Evolutionary conservation across 2,329 filamentous ascomycete genomes (phyloP), one percentile per base, ranked within the genome.

Genomic region (Dendrostoma leiphaemia): DNA sequence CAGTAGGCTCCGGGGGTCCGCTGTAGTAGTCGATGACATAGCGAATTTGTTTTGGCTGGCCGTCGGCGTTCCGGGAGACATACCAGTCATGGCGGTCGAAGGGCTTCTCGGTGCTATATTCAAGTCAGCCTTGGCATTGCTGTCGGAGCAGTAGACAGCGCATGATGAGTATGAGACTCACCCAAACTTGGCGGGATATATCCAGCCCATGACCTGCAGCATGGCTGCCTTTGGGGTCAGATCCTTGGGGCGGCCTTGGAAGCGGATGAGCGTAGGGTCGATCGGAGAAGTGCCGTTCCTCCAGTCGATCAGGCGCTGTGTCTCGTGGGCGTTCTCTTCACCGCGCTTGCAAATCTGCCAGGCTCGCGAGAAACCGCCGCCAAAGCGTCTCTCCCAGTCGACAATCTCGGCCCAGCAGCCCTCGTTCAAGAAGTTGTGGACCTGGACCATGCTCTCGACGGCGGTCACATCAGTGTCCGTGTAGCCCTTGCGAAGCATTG

Each of bases 11-110:
- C 1, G 89, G 87, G 23, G 86, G 85, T 6, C 86, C 93, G 31
- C 88, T 87, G 71, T 97, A 97, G 73, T 96, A 97, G 71, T 99
- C 94, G 68, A 99, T 99, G 53, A 99, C 85, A 69, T 99, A 99
- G 64, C 94, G 84, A 43, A 97, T 78, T 75, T 97, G 87, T 68
- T 86, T 88, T 64, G 77, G 79, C 55, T 85, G 69, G 26, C 89
- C 90, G 51, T 85, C 78, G 46, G 81, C 72, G 31, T 87, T 81
- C 59, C 94, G 82, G 60, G 89, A 82, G 38, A 99, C 89, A 67
- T 88, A 97, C 94, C 94, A 99, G 69, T 99, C 94, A 69, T 99
- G 94, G 58, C 94, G 85, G 71, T 99, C 94, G 65, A 99, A 99
- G 1, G 94, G 94, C 10, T 91, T 89, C 50, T 91, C 87, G 7